A percentile compares a stretch with the other conserved stretches of the same genome.
Conservation (phyloP, 2,329 filamentous ascomycete genomes). For the Colletotrichum australisinense region DNA sequence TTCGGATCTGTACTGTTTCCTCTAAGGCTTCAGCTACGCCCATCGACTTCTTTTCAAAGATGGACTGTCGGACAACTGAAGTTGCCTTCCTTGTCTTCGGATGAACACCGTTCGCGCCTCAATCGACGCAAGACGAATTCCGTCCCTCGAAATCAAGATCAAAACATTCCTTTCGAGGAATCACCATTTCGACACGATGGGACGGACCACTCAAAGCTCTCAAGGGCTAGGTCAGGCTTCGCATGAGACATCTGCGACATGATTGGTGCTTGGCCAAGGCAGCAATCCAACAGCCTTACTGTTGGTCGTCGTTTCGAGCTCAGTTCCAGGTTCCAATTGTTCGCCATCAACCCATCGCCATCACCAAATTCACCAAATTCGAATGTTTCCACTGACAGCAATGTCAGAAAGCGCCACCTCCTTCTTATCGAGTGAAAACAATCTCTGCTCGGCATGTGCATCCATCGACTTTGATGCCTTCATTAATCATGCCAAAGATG, state of each 20-base stretch:
- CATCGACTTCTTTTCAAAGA: neutral
- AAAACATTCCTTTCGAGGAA: neutral
- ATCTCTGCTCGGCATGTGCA: neutral
- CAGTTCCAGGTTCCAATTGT: neutral
- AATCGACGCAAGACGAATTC: neutral
- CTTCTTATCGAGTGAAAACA: accelerated
- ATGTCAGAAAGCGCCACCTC: neutral
- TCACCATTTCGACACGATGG: neutral
- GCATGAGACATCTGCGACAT: neutral
- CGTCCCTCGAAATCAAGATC: neutral
- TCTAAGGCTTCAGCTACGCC: neutral
- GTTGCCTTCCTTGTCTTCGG: neutral
- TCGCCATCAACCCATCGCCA: neutral
- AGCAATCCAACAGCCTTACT: neutral
- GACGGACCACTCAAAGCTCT: neutral
- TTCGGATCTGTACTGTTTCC: neutral
- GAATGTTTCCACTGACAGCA: too few relatives aligned
- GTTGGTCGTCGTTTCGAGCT: neutral
- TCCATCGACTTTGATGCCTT: neutral
- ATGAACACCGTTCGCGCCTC: neutral
- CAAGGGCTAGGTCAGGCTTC: neutral
- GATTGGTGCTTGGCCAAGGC: neutral
- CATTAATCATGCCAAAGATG: neutral
- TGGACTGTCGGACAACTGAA: neutral
- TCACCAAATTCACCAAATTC: neutral